Percentiles rank a stretch among this genome's conserved stretches.
Conservation (phyloP, 2,329 filamentous ascomycete species). For the Aspergillus neoniger region DNA sequence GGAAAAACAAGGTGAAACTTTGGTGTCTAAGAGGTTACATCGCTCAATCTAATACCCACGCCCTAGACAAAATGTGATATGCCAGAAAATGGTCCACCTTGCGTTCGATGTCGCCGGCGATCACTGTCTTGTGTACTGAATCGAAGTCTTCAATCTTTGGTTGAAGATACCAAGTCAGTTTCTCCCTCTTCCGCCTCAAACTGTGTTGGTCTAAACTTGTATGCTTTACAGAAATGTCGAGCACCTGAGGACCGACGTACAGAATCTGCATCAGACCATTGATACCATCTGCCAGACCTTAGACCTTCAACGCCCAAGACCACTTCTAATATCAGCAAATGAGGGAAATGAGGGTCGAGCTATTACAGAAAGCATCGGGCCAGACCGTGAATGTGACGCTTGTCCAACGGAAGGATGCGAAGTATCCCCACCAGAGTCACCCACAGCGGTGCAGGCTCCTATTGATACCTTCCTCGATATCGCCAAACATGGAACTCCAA, state of each 20-base stretch:
- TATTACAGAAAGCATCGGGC: too few relatives aligned
- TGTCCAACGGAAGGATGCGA: slow-evolving; percentile 43
- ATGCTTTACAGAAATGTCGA: too few relatives aligned
- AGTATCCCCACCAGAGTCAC: slow-evolving; percentile 37
- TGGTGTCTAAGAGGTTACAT: too few relatives aligned
- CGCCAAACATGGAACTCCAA: slow-evolving; percentile 22
- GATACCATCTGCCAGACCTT: too few relatives aligned
- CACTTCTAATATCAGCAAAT: too few relatives aligned
- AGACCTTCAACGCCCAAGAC: too few relatives aligned
- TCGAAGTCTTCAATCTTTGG: slow-evolving; percentile 34
- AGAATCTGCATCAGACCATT: too few relatives aligned
- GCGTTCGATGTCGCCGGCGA: slow-evolving; percentile 49
- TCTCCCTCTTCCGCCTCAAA: too few relatives aligned
- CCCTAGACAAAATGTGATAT: slow-evolving; percentile 51
- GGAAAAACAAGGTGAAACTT: slow-evolving; percentile 51
- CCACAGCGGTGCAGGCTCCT: slow-evolving; percentile 37
- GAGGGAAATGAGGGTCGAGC: too few relatives aligned
- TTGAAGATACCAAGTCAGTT: too few relatives aligned
- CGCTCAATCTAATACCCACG: not conserved
- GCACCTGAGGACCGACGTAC: too few relatives aligned
- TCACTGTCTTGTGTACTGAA: slow-evolving; percentile 51
- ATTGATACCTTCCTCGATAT: slow-evolving; percentile 42
- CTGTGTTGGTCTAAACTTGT: too few relatives aligned
- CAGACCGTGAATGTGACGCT: slow-evolving; percentile 38
- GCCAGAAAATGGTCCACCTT: slow-evolving; percentile 48